Base-by-base conservation (phyloP, 139 green algal species). In the Chlamydomonas asymmetrica region DNA sequence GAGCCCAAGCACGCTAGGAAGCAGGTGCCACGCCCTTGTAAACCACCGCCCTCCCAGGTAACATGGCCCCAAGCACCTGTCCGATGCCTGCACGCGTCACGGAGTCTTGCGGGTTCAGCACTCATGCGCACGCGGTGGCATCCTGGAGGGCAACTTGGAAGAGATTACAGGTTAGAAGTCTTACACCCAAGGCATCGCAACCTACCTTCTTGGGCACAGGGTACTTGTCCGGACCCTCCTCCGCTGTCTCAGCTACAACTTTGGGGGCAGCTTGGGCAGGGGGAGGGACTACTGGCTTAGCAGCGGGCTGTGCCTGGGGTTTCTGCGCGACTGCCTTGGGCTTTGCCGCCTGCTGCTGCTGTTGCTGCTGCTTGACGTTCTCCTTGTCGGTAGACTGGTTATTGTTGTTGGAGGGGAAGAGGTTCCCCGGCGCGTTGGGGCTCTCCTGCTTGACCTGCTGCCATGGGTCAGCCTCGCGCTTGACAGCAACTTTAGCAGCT, bases 161-260 rank as follows among this genome's bases (percentile, higher is more conserved):
- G n/a, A n/a, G n/a, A n/a, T n/a, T n/a, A n/a, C n/a, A n/a, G n/a
- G n/a, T n/a, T n/a, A n/a, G n/a, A n/a, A n/a, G n/a, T n/a, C n/a
- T n/a, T n/a, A n/a, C n/a, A n/a, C n/a, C n/a, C n/a, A n/a, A n/a
- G n/a, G n/a, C n/a, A n/a, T n/a, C 35, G 38, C 50, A n/a, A n/a
- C 41, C 60, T 35, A 76, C 70, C 70, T 31, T 29, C 70, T 76
- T 76, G 5, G 70, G 70, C 29, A 67, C 54, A 4, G 70, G 70
- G 52, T 59, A 76, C 57, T 76, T 76, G 70, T 76, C 70, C 37
- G 70, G 70, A 5, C 70, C 70, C 66, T 76, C 70, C 25, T 76
- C 70, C 35, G 70, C 70, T 18, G 56, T 39, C 31, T 76, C 70
- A n/a, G n/a, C 7, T 76, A 56, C 27, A 61, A 40, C 60, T 76